Base-by-base conservation (phyloP, 495 filamentous ascomycete genomes). In the Recurvomyces mirabilis region DNA sequence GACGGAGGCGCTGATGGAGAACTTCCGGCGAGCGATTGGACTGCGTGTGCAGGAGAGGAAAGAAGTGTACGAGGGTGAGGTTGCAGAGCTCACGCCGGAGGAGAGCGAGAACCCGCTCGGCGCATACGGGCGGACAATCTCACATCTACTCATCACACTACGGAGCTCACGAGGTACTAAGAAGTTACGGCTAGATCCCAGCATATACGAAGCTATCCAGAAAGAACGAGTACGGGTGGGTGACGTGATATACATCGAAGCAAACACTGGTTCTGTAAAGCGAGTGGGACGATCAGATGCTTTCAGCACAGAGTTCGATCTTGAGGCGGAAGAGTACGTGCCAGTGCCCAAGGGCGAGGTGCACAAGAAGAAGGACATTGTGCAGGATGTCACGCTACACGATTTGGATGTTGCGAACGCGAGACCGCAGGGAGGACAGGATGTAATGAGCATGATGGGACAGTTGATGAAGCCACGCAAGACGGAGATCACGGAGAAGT, bases 391-490 rank as follows among this genome's bases (percentile, higher is more conserved):
- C 44, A 93, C 88, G 24, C 71, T 98, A 44, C 91, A 98, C 56
- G 91, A 98, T 54, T 68, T 98, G 36, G 91, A 98, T 60, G 86
- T 94, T 51, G 91, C 91, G 51, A 98, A 98, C 55, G 84, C 91
- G 10, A 72, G 89, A 46, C 93, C 91, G 11, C 72, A 94, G 69
- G 89, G 91, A 24, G 91, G 91, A 43, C 91, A 98, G 67, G 91
- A 98, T 61, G 88, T 98, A 44, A 94, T 98, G 88, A 93, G 84
- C 63, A 95, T 98, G 91, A 94, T 98, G 87, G 89, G 89, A 49
- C 89, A 96, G 60, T 68, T 98, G 50, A 94, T 93, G 83, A 95
- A 94, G 72, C 91, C 91, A 46, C 91, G 93, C 71, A 94, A 93
- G 74, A 96, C 89, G 10, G 89, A 96, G 60, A 94, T 96, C 52